A percentile compares a stretch with the other conserved stretches of the same genome.
phyloP scores from a whole-genome alignment of 225 moss, liverwort and hornwort species.

The Marchantia polymorpha region DNA sequence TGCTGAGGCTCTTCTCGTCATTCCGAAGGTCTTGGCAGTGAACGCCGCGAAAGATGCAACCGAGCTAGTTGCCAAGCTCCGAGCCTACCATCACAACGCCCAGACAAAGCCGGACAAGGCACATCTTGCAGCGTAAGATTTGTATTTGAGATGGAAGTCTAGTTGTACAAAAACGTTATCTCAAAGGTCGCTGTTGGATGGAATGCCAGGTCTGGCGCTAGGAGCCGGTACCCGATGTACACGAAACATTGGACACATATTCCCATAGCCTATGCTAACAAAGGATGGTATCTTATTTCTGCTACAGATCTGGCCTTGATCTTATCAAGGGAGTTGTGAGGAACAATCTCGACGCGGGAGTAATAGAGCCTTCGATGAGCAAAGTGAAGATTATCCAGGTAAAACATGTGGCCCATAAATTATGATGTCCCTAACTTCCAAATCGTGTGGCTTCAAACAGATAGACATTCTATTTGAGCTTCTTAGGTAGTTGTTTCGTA shows the following conservation, averaged over 20 bases:
- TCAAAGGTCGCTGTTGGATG: too few species aligned
- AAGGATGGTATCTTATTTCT: background rate
- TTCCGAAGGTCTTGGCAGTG: conserved; percentile 87
- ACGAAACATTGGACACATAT: too few species aligned
- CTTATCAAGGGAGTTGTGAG: conserved; percentile 70
- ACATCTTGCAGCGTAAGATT: conserved; percentile 66
- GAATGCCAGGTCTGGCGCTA: too few species aligned
- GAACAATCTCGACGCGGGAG: conserved; percentile 79
- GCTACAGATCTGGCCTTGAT: conserved; percentile 66
- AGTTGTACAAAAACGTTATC: too few species aligned
- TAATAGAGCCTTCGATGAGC: conserved; percentile 81
- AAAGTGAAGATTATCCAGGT: conserved; percentile 88
- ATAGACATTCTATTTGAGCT: too few species aligned
- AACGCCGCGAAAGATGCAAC: conserved; percentile 83
- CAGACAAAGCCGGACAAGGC: conserved; percentile 84
- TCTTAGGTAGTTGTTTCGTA: too few species aligned
- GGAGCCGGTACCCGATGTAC: too few species aligned
- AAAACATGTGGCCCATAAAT: background rate
- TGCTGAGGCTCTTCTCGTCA: conserved; percentile 79
- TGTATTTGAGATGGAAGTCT: too few species aligned
- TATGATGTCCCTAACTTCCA: too few species aligned
- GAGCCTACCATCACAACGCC: conserved; percentile 70
- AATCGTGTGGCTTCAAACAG: too few species aligned
- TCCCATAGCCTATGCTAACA: too few species aligned
- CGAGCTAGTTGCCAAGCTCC: conserved; percentile 72